phyloP scores from a whole-genome alignment of 2,329 filamentous ascomycete genomes.

The Fusarium gaditjirri region DNA sequence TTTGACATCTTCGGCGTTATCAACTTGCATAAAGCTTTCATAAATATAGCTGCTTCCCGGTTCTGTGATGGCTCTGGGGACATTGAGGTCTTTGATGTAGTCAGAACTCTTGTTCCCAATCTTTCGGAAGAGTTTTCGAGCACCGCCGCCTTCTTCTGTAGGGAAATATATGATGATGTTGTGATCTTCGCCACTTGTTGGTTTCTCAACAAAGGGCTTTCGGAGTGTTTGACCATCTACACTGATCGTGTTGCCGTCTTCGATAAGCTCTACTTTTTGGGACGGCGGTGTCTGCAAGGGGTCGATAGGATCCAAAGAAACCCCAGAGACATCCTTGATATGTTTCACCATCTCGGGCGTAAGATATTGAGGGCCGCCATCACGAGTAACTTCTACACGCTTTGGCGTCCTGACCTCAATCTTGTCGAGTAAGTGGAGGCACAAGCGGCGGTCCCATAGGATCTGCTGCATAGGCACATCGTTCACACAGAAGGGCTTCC shows the following conservation, averaged over 20 bases:
- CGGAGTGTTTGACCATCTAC: slow-evolving; percentile 85
- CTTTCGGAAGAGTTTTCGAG: slow-evolving; percentile 92
- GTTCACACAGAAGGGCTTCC: slow-evolving; percentile 97
- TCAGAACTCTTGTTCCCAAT: slow-evolving; percentile 99
- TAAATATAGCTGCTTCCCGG: slow-evolving; percentile 89
- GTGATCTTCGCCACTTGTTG: slow-evolving; percentile 97
- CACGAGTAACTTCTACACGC: slow-evolving; percentile 89
- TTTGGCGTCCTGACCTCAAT: slow-evolving; percentile 90
- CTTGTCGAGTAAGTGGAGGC: slow-evolving; percentile 86
- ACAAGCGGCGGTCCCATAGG: slow-evolving; percentile 93
- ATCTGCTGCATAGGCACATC: slow-evolving; percentile 98
- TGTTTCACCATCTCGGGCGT: slow-evolving; percentile 83
- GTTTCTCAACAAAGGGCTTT: slow-evolving; percentile 98
- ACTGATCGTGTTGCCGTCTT: slow-evolving; percentile 86
- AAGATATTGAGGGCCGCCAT: slow-evolving; percentile 85
- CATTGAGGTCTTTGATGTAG: slow-evolving; percentile 79
- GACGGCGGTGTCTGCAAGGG: slow-evolving; percentile 72
- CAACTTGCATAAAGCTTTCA: slow-evolving; percentile 95
- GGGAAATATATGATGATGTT: slow-evolving; percentile 99
- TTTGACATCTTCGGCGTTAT: slow-evolving; percentile 98
- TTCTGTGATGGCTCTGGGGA: slow-evolving; percentile 85
- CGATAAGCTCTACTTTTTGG: slow-evolving; percentile 82
- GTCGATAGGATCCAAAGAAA: slow-evolving; percentile 76
- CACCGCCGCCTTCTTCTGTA: slow-evolving; percentile 85
- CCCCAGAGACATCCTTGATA: slow-evolving; percentile 81